phyloP scores from a whole-genome alignment of 2,329 filamentous ascomycete genomes.

The Sarocladiaceae sp. region DNA sequence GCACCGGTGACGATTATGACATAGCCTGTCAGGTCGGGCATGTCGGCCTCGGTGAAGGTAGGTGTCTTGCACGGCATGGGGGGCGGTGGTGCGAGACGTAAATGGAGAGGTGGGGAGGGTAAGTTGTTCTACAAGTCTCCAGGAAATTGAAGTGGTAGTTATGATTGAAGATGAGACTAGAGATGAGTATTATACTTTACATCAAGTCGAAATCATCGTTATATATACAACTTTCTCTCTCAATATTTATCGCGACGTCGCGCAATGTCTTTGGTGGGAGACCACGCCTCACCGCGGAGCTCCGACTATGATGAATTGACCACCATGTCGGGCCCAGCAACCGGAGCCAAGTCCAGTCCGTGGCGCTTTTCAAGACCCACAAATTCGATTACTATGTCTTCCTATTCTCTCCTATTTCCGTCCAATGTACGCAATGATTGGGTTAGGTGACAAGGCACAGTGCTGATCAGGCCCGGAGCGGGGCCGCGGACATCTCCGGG shows the following conservation, averaged over 20 bases:
- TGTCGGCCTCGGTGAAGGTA: constrained; percentile 5
- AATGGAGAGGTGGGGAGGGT: too few relatives aligned
- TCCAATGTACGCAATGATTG: background rate
- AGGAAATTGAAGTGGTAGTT: too few relatives aligned
- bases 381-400: too few relatives aligned
- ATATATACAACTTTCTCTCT: too few relatives aligned
- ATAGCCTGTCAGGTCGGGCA: constrained; percentile 13
- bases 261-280: background rate
- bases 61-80: background rate
- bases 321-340: background rate
- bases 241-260: background rate
- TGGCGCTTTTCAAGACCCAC: background rate
- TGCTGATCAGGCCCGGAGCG: background rate
- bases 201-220: too few relatives aligned
- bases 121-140: too few relatives aligned
- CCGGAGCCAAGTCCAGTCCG: background rate
- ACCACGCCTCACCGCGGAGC: background rate
- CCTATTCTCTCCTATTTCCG: background rate
- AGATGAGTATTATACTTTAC: too few relatives aligned
- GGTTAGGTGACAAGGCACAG: background rate
- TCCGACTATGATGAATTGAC: background rate
- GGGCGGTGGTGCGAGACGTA: too few relatives aligned
- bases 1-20: constrained; percentile 39
- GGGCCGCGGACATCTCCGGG: constrained; percentile 2
- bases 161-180: too few relatives aligned